phyloP scores from a whole-genome alignment of 1,139 yeast species.

The Blastobotrys niveus region DNA sequence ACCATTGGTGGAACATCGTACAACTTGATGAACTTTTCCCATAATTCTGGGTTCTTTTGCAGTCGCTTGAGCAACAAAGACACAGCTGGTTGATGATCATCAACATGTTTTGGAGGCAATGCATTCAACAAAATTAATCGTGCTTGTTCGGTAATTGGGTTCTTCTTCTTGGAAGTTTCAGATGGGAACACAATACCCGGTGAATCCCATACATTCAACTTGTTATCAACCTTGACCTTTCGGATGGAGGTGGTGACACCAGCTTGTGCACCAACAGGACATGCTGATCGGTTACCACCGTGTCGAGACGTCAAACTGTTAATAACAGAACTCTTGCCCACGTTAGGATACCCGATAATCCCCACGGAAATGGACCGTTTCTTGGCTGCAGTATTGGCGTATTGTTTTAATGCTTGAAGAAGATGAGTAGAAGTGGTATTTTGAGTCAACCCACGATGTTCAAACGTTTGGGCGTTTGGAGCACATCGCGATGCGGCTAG shows the following conservation, averaged over 20 bases:
- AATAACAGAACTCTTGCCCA: constrained; percentile 94
- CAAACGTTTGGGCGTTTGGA: constrained; percentile 61
- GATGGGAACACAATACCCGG: constrained; percentile 98
- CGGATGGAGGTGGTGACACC: constrained; percentile 92
- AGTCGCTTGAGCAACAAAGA: constrained; percentile 69
- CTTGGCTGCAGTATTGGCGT: constrained; percentile 50
- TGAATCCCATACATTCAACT: constrained; percentile 82
- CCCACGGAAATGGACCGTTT: constrained; percentile 94
- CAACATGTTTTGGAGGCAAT: constrained; percentile 78
- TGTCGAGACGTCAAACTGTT: constrained; percentile 84
- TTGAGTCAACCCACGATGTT: constrained; percentile 64
- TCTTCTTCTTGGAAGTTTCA: constrained; percentile 40
- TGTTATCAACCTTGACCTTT: constrained; percentile 87
- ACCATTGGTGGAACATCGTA: constrained; percentile 84
- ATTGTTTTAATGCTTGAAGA: constrained; percentile 76
- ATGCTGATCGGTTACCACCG: constrained; percentile 55
- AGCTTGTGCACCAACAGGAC: constrained; percentile 97
- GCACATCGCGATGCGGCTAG: constrained; percentile 51
- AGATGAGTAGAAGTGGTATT: constrained; percentile 68
- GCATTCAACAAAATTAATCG: constrained; percentile 85
- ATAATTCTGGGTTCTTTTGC: constrained; percentile 53
- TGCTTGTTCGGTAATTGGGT: constrained; percentile 70
- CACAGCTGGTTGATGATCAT: constrained; percentile 81
- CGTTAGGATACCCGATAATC: constrained; percentile 94
- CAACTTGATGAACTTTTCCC: constrained; percentile 63